phyloP scores from a whole-genome alignment of 805 yeast genomes.

The Barnettozyma wickerhamii region DNA sequence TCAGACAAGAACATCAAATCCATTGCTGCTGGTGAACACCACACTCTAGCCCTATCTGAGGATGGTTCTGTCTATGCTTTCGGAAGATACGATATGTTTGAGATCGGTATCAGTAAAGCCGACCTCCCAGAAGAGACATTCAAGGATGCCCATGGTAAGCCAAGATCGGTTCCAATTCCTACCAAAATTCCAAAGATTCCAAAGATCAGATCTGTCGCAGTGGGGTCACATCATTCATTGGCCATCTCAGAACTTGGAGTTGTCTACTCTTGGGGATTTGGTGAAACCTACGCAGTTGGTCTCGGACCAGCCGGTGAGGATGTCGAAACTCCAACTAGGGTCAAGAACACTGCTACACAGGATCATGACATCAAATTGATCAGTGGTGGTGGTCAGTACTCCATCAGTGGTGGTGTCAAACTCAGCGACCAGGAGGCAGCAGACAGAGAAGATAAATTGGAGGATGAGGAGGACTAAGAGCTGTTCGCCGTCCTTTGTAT shows the following conservation, averaged over 20 bases:
- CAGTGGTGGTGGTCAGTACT: constrained; percentile 97
- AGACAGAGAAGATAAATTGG: constrained; percentile 44
- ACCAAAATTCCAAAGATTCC: constrained; percentile 61
- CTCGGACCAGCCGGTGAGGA: constrained; percentile 87
- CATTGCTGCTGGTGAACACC: constrained; percentile 94
- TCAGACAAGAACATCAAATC: constrained; percentile 50
- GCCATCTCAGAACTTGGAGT: constrained; percentile 83
- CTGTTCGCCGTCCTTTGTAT: constrained; percentile 5
- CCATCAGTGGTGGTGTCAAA: constrained; percentile 76
- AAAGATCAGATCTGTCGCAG: constrained; percentile 54
- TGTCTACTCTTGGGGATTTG: constrained; percentile 96
- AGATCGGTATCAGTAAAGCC: constrained; percentile 71
- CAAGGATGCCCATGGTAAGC: constrained; percentile 72
- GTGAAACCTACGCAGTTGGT: constrained; percentile 95
- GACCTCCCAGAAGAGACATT: constrained; percentile 70
- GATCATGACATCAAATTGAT: constrained; percentile 62
- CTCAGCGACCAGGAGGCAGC: constrained; percentile 37
- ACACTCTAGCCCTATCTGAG: constrained; percentile 68
- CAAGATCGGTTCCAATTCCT: constrained; percentile 84
- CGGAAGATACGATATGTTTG: constrained; percentile 94
- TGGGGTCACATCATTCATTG: constrained; percentile 90
- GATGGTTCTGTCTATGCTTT: constrained; percentile 76
- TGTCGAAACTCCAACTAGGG: constrained; percentile 81
- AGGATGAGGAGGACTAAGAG: constrained; percentile 45
- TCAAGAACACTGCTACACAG: constrained; percentile 90